These are phyloP conservation scores for Ophiostoma populinum DNA, from an alignment of 2,329 filamentous ascomycete genomes.

Conservation along the genomic window DNA sequence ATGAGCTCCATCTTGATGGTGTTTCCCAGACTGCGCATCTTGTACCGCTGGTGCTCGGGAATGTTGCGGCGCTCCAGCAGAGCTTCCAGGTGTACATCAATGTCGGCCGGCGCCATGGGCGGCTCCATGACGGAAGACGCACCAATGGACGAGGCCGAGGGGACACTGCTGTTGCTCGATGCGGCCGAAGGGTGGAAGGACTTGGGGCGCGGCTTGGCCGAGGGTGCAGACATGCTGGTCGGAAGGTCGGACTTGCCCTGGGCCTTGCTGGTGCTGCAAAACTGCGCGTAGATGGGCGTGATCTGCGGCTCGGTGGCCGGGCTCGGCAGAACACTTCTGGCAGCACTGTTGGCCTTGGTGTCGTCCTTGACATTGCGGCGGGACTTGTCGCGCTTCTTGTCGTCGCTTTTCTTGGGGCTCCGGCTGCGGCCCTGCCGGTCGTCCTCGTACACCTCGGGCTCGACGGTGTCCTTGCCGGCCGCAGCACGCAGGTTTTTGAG, in stretches of 20 bases:
- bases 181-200: conserved; percentile 30
- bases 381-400: conserved; percentile 62
- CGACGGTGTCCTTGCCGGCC: conserved; percentile 14
- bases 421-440: conserved; percentile 7
- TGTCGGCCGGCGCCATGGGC: conserved; percentile 33
- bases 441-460: conserved; percentile 12
- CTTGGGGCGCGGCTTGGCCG: conserved; percentile 29
- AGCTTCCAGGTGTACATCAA: conserved; percentile 40
- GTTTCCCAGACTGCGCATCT: conserved; percentile 78
- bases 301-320: conserved; percentile 15
- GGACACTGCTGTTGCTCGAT: conserved; percentile 17
- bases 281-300: conserved; percentile 74
- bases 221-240: conserved; percentile 7
- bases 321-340: background rate
- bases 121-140: conserved; percentile 29
- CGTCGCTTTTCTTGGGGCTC: conserved; percentile 37
- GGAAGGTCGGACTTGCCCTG: conserved; percentile 3
- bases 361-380: conserved; percentile 22
- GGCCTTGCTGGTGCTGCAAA: conserved; percentile 23
- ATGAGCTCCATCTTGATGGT: conserved; percentile 95
- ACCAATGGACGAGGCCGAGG: conserved; percentile 5
- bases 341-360: conserved; percentile 21
- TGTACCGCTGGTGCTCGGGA: conserved; percentile 80
- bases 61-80: conserved; percentile 78
- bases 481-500: conserved; percentile 45